phyloP scores from a whole-genome alignment of 139 green algal species.

The Mesostigma viride region DNA sequence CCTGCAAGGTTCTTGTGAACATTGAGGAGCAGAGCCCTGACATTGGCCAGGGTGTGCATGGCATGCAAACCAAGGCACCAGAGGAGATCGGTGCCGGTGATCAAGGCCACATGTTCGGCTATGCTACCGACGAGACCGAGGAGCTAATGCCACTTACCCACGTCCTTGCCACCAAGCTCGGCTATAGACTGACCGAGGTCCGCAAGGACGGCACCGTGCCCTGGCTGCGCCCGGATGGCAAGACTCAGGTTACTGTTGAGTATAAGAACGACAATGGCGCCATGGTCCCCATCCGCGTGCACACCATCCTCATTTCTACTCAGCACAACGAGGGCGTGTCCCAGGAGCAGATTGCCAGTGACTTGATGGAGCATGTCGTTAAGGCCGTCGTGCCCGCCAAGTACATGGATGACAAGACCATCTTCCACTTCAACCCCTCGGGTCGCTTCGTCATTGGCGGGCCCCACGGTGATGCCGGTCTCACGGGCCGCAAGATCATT shows the following conservation, averaged over 20 bases:
- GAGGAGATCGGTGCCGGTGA: constrained; percentile 97
- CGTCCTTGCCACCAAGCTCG: constrained; percentile 90
- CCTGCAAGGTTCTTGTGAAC: constrained; percentile 94
- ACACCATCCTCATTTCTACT: constrained; percentile 99
- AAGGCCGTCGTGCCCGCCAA: constrained; percentile 92
- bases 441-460: constrained; percentile 95
- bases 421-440: constrained; percentile 98
- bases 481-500: constrained; percentile 99
- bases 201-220: constrained; percentile 40
- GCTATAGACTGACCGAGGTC: constrained; percentile 53
- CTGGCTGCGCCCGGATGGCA: constrained; percentile 95
- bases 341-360: constrained; percentile 89
- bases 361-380: constrained; percentile 97
- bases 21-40: constrained; percentile 98
- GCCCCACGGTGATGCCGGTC: constrained; percentile 90
- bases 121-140: constrained; percentile 93
- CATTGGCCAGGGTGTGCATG: constrained; percentile 95
- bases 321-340: constrained; percentile 70
- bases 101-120: constrained; percentile 99
- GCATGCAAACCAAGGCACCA: constrained; percentile 95
- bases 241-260: constrained; percentile 98
- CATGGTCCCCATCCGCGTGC: constrained; percentile 81
- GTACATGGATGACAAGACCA: constrained; percentile 98
- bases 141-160: constrained; percentile 99
- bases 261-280: constrained; percentile 88